phyloP scores from a whole-genome alignment of 1,139 yeast genomes.

The Pichia sp. region DNA sequence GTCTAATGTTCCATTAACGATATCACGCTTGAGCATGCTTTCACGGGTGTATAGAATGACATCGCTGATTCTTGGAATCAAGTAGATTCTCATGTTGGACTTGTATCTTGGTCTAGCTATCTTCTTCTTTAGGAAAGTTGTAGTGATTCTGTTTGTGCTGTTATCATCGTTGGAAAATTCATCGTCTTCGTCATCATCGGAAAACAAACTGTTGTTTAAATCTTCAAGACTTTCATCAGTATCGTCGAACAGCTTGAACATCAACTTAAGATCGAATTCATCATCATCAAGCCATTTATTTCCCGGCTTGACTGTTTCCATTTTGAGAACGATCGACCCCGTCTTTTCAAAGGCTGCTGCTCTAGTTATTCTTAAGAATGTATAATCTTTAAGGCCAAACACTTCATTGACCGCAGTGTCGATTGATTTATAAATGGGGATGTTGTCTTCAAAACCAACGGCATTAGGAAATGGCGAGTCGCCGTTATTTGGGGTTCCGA shows the following conservation, averaged over 20 bases:
- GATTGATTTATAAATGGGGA: conserved; percentile 43
- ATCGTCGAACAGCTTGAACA: conserved; percentile 7
- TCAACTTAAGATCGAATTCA: conserved; percentile 37
- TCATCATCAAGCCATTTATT: conserved; percentile 48
- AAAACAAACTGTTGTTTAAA: conserved; percentile 21
- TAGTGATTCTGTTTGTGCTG: conserved; percentile 40
- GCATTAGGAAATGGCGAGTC: conserved; percentile 11
- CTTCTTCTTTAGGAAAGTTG: conserved; percentile 47
- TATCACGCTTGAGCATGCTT: conserved; percentile 51
- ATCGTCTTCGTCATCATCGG: too few relatives aligned
- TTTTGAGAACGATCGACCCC: conserved; percentile 48
- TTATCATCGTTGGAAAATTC: too few relatives aligned
- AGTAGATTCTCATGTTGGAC: conserved; percentile 49
- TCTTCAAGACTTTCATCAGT: not conserved
- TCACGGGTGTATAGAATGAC: conserved; percentile 49
- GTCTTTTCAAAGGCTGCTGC: conserved; percentile 52
- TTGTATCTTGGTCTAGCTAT: conserved; percentile 54
- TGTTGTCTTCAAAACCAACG: conserved; percentile 13
- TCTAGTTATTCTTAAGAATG: conserved; percentile 51
- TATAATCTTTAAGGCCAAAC: conserved; percentile 42
- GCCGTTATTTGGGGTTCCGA: not conserved
- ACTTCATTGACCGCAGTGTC: conserved; percentile 46
- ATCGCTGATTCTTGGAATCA: conserved; percentile 36
- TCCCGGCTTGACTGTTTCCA: conserved; percentile 56
- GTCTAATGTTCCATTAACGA: conserved; percentile 48